Percentiles rank a stretch among this genome's conserved stretches.
phyloP scores from a whole-genome alignment of 345 rosid species.

The Durio zibethinus region DNA sequence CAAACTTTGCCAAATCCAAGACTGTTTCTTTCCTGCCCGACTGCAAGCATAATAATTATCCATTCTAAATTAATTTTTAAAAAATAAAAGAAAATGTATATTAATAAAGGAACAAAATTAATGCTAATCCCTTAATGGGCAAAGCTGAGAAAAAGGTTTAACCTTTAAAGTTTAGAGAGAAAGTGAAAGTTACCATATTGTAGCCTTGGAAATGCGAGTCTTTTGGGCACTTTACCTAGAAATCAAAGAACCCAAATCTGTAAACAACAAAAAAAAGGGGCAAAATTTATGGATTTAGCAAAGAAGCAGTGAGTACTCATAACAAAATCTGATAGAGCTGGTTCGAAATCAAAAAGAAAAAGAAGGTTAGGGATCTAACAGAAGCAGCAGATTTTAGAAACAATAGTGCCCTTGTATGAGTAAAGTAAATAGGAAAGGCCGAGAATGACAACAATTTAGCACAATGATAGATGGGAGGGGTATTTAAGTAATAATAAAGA shows the following conservation, averaged over 20 bases:
- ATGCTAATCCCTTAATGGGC: not conserved
- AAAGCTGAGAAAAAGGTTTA: not conserved
- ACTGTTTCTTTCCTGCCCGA: slow-evolving; percentile 97
- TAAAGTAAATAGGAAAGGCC: no score
- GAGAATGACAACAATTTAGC: no score
- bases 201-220: not conserved
- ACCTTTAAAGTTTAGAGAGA: not conserved
- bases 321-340: not conserved
- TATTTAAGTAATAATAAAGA: not conserved
- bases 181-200: not conserved
- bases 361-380: not conserved
- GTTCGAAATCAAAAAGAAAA: not conserved
- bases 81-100: not conserved
- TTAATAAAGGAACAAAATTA: not conserved
- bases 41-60: slow-evolving; percentile 30
- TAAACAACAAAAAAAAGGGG: not conserved
- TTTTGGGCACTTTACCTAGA: not conserved
- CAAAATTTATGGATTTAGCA: not conserved
- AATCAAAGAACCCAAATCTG: not conserved
- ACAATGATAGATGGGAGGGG: not conserved
- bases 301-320: not conserved
- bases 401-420: not conserved
- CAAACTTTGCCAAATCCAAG: slow-evolving; percentile 93
- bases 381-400: not conserved
- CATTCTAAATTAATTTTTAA: not conserved